Conservation (phyloP, 345 rosid species). For the Hibiscus tridactylites region DNA sequence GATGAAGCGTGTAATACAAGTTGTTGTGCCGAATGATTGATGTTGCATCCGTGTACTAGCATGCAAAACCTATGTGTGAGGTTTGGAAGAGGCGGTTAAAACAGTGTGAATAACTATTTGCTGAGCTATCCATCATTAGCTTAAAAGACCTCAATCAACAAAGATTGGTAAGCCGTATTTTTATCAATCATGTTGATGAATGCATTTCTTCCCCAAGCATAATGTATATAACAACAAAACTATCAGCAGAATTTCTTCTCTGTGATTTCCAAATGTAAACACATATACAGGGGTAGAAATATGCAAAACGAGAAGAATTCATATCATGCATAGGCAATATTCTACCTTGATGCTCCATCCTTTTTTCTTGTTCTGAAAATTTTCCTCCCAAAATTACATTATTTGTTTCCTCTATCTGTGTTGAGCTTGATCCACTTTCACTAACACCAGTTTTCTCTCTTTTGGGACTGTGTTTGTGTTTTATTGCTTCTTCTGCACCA, state of each 20-base stretch:
- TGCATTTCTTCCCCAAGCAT: background rate
- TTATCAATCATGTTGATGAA: background rate
- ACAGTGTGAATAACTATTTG: background rate
- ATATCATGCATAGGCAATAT: constrained; percentile 1
- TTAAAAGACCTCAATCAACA: constrained; percentile 1
- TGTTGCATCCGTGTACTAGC: background rate
- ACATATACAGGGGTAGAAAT: background rate
- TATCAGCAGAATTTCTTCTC: background rate
- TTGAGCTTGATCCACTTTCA: constrained; percentile 7
- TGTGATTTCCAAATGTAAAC: background rate
- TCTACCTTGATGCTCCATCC: constrained; percentile 23
- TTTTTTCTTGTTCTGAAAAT: constrained; percentile 13
- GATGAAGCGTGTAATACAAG: background rate
- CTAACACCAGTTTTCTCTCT: constrained; percentile 11
- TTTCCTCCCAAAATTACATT: constrained; percentile 6
- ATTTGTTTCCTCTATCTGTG: constrained; percentile 13
- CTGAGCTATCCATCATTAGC: background rate
- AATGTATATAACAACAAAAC: background rate
- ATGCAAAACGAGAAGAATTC: constrained; percentile 6
- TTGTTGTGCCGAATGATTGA: no score
- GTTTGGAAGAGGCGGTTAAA: background rate
- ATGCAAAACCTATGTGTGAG: background rate
- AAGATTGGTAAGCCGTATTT: background rate
- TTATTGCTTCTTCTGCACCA: constrained; percentile 15
- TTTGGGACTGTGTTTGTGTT: constrained; percentile 11